Base-by-base conservation (phyloP, 2,329 filamentous ascomycete species). In the Fusarium liriodendri region DNA sequence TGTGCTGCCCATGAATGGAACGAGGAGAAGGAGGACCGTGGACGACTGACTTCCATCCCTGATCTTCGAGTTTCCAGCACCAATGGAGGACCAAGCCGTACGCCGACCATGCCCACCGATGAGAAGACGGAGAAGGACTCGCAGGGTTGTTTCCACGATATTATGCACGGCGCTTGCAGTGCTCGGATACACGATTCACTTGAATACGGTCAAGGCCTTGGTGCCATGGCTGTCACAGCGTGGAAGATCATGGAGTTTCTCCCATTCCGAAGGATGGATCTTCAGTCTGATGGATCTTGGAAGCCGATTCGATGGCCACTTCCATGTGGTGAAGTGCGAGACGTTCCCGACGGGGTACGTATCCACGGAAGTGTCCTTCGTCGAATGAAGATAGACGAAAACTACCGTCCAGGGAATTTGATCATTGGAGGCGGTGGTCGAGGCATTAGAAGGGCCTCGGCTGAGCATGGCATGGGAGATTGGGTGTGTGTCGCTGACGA, bases 161-260 rank as follows among this genome's bases (percentile, higher is more conserved):
- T 91, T 64, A 87, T 95, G 64, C 84, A 90, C 68, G 83, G 83
- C 27, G 91, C 92, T 0, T 87, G 89, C 67, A 79, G 84, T 3
- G 85, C 88, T 1, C 82, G 79, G 4, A 88, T 95, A 47, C 93
- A 96, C 79, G 94, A 95, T 80, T 94, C 92, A 4, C 87, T 95
- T 0, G 83, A 88, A 58, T 94, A 90, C 76, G 86, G 87, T 14
- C 88, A 89, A 14, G 93, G 93, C 0, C 84, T 93, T 5, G 80
- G 86, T 0, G 70, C 73, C 27, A 64, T 84, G 5, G 89, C 90
- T 0, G 92, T 94, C 0, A 75, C 92, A 0, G 88, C 87, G 3
- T 96, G 94, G 94, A 93, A 91, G 38, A 80, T 94, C 25, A 94
- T 96, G 93, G 94, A 96, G 78, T 95, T 93, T 79, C 84, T 96